A percentile compares a stretch with the other conserved stretches of the same genome.
phyloP scores from a whole-genome alignment of 164 flowering plant species.

The Aristolochia contorta region DNA sequence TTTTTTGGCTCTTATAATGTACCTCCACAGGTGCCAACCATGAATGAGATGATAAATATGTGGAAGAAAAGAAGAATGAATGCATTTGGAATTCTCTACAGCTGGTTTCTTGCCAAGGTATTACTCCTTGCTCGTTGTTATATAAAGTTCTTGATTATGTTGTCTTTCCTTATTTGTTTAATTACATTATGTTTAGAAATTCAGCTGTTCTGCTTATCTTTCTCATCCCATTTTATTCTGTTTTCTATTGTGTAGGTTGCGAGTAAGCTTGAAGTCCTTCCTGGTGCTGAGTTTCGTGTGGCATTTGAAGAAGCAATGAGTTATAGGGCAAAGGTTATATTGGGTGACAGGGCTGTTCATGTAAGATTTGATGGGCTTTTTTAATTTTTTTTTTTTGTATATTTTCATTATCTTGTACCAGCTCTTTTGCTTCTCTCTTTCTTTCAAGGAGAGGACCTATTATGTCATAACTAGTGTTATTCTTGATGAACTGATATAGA shows the following conservation, averaged over 20 bases:
- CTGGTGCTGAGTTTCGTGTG: constrained; percentile 94
- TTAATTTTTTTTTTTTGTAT: background rate
- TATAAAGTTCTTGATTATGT: background rate
- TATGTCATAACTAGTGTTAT: background rate
- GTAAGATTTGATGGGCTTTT: constrained; percentile 26
- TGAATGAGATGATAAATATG: constrained; percentile 76
- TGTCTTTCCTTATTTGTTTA: background rate
- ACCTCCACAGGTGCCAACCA: constrained; percentile 63
- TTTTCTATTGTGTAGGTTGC: constrained; percentile 45
- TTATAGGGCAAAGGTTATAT: constrained; percentile 82
- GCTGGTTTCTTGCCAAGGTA: constrained; percentile 98
- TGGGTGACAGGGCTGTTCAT: constrained; percentile 92
- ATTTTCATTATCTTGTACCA: background rate
- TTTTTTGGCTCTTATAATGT: background rate
- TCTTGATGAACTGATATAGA: constrained; percentile 26
- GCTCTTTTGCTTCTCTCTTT: background rate
- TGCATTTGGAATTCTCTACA: constrained; percentile 65
- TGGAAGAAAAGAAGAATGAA: constrained; percentile 69
- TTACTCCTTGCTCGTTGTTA: constrained; percentile 7
- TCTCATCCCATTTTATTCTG: background rate
- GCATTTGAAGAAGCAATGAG: constrained; percentile 89
- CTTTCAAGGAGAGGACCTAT: background rate
- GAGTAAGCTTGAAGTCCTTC: constrained; percentile 73
- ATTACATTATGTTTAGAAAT: background rate
- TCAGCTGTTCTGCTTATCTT: background rate